Base-by-base conservation (phyloP, 495 filamentous ascomycete species). In the Aspergillus panamensis region DNA sequence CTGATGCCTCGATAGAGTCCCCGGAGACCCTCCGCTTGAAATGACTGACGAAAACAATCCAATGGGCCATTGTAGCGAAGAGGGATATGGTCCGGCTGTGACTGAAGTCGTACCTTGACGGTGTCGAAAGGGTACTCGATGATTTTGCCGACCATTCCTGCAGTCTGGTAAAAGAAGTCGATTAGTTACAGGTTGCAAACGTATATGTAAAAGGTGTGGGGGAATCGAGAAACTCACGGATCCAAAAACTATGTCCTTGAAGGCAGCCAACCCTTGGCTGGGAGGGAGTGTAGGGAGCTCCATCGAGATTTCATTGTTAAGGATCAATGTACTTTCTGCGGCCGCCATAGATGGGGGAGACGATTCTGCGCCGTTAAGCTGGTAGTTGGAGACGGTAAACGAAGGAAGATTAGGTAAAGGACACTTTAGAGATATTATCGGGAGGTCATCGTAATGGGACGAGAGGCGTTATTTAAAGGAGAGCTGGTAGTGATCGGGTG, bases 71-170 rank as follows among this genome's bases (percentile, higher is more conserved):
- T 84, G 70, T 97, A 98, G 17, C 82, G 87, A 13, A 91, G 84
- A 29, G 93, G 91, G 1, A 88, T 80, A 58, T 87, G 83, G 65
- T 91, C 87, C 8, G 91, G 90, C 69, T 97, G 94, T 19, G 80
- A 82, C 53, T 82, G 80, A 16, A 82, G 69, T 47, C 85, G 82
- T 44, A 89, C 94, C 78, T 99, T 99, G 63, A 99, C 87, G 0
- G 95, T 99, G 76, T 99, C 95, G 72, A 97, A 97, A 31, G 95
- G 95, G 69, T 95, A 99, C 66, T 99, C 95, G 65, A 99, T 90
- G 60, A 90, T 84, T 77, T 99, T 99, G 59, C 94, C 95, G 20
- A 89, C 88, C 55, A 94, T 86, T 57, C 95, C 95, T 40, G 92
- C 92, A 21, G 84, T 70, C 89, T 92, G 62, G 16, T 1, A 17